Conservation (phyloP, 108 stramenopile genomes). For the Cyclotella distinguenda region DNA sequence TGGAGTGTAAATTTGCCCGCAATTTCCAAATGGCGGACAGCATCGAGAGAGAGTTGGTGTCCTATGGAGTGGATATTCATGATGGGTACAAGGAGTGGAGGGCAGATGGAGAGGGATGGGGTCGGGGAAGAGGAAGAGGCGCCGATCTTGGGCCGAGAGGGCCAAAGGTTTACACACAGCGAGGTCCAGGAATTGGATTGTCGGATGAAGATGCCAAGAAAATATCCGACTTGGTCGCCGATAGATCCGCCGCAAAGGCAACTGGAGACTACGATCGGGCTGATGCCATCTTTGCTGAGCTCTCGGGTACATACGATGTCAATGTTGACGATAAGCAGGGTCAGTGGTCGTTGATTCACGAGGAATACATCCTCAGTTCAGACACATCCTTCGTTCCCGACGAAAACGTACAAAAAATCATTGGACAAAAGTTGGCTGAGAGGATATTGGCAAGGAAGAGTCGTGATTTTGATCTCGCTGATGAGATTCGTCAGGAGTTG, state of each 20-base stretch:
- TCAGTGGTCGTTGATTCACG: slow-evolving; percentile 35
- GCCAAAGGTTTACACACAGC: slow-evolving; percentile 27
- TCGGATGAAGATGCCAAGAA: slow-evolving; percentile 24
- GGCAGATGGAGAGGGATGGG: slow-evolving; percentile 44
- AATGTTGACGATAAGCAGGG: slow-evolving; percentile 48
- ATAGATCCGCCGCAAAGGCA: slow-evolving; percentile 41
- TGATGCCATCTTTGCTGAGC: slow-evolving; percentile 47
- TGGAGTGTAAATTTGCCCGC: slow-evolving; percentile 60
- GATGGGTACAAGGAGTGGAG: slow-evolving; percentile 49
- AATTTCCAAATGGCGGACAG: slow-evolving; percentile 43
- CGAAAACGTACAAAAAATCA: slow-evolving; percentile 15
- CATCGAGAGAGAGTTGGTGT: slow-evolving; percentile 26
- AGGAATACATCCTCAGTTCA: slow-evolving; percentile 33
- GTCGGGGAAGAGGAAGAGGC: slow-evolving; percentile 8
- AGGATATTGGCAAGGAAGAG: slow-evolving; percentile 52
- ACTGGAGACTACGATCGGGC: slow-evolving; percentile 42
- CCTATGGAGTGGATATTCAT: slow-evolving; percentile 25
- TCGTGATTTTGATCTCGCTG: slow-evolving; percentile 56
- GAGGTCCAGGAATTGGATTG: slow-evolving; percentile 35
- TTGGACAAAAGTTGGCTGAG: slow-evolving; percentile 41
- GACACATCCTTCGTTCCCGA: slow-evolving; percentile 34
- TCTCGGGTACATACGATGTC: slow-evolving; percentile 33
- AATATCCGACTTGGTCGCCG: slow-evolving; percentile 29
- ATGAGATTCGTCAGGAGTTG: slow-evolving; percentile 59
- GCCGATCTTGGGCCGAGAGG: slow-evolving; percentile 5